Evolutionary conservation across 805 yeast genomes (phyloP).

Genomic region (Monosporozyma yasuniensis): DNA sequence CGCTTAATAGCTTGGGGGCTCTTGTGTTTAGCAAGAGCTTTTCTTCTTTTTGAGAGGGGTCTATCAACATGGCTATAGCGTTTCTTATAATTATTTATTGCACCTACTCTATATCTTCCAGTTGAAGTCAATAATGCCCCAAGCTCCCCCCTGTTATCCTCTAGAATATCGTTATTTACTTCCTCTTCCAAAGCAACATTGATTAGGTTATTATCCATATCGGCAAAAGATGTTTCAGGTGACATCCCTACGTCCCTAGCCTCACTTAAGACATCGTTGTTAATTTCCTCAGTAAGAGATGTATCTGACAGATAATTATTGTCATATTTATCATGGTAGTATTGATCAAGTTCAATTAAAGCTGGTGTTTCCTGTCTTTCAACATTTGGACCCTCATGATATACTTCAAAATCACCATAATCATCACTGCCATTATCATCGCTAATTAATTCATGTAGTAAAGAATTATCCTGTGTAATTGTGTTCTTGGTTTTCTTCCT

Average conservation of each 20-base stretch:
- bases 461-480: constrained; percentile 9
- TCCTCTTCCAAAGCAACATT: background rate
- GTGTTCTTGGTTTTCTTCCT: constrained; percentile 6
- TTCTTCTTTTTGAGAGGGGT: background rate
- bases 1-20: background rate
- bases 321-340: constrained; percentile 13
- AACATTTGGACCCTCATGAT: background rate
- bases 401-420: background rate
- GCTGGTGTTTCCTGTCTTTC: background rate
- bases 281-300: background rate
- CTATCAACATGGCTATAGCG: background rate
- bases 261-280: background rate
- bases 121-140: background rate
- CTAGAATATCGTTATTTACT: background rate
- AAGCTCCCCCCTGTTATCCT: background rate
- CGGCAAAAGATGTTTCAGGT: background rate
- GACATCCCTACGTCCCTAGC: background rate
- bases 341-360: constrained; percentile 7
- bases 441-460: constrained; percentile 18
- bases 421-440: constrained; percentile 10
- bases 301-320: constrained; percentile 11
- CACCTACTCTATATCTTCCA: background rate
- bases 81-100: no score
- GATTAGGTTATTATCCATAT: background rate
- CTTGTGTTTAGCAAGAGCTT: no score